A percentile compares a stretch with the other conserved stretches of the same genome.
Conservation (phyloP, 2,329 filamentous ascomycete species). For the Mycocentrospora acerina region DNA sequence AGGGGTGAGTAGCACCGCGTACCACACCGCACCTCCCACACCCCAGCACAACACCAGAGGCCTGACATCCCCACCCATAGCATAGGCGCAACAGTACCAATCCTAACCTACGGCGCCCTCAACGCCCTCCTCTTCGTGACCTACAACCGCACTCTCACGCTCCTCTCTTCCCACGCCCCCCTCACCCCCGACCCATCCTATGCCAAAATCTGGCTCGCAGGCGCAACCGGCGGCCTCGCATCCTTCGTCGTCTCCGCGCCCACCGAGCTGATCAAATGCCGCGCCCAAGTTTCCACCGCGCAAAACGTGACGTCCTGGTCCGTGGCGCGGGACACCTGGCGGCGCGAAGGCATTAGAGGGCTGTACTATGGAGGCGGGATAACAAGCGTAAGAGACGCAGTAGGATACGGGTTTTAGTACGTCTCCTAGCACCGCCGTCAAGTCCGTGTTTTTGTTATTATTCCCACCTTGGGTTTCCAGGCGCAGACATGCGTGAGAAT, state of each 20-base stretch:
- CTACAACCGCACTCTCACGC: constrained; percentile 79
- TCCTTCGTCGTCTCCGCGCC: constrained; percentile 86
- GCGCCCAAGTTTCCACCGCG: constrained; percentile 66
- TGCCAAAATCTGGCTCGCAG: constrained; percentile 73
- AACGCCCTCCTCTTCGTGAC: constrained; percentile 88
- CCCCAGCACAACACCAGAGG: background rate
- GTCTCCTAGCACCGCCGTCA: too few relatives aligned
- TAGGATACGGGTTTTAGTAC: constrained; percentile 95
- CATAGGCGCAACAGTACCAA: constrained; percentile 76
- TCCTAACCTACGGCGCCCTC: constrained; percentile 85
- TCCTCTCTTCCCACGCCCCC: constrained; percentile 48
- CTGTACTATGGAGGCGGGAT: constrained; percentile 80
- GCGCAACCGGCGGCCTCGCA: constrained; percentile 77
- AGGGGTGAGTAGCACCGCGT: constrained; percentile 28
- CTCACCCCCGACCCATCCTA: constrained; percentile 48
- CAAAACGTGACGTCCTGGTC: constrained; percentile 55
- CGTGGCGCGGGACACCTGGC: constrained; percentile 64
- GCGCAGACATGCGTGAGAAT: too few relatives aligned
- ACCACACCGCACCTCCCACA: background rate
- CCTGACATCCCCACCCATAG: constrained; percentile 16
- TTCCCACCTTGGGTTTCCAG: too few relatives aligned
- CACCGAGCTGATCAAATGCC: constrained; percentile 88
- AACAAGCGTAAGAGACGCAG: constrained; percentile 78
- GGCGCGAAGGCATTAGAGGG: constrained; percentile 62
- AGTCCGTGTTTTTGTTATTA: too few relatives aligned